Percentiles rank a stretch among this genome's conserved stretches.
Conservation (phyloP, 352 stramenopile genomes). For the Globisporangium nunn region DNA sequence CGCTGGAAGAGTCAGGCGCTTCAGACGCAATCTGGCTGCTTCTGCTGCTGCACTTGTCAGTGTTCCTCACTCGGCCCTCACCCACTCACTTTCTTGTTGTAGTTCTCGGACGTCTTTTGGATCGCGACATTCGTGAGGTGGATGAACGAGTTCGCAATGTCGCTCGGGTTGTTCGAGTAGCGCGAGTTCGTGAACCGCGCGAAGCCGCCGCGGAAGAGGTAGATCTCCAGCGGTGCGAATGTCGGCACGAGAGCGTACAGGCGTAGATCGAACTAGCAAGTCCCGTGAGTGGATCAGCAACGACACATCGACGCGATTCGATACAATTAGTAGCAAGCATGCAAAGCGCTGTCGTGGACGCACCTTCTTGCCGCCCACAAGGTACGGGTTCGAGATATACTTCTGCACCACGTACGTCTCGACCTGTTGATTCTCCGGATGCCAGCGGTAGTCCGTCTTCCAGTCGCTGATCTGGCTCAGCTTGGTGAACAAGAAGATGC, state of each 20-base stretch:
- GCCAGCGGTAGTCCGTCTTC: slow-evolving; percentile 84
- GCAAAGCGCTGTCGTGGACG: neutral
- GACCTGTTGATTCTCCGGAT: slow-evolving; percentile 69
- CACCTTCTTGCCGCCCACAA: slow-evolving; percentile 90
- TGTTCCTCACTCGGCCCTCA: too few relatives aligned
- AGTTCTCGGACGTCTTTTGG: slow-evolving; percentile 92
- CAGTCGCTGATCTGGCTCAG: slow-evolving; percentile 91
- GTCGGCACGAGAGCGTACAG: slow-evolving; percentile 91
- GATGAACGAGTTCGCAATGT: slow-evolving; percentile 90
- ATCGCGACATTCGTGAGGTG: slow-evolving; percentile 94
- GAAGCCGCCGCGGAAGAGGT: slow-evolving; percentile 89
- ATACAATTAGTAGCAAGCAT: too few relatives aligned
- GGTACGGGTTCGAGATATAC: slow-evolving; percentile 92
- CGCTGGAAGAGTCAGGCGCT: neutral
- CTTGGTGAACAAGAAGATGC: slow-evolving; percentile 94
- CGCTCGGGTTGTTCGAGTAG: slow-evolving; percentile 85
- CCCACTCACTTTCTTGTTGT: slow-evolving; percentile 74
- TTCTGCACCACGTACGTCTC: slow-evolving; percentile 93
- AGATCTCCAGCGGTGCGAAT: slow-evolving; percentile 90
- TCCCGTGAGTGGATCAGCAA: neutral
- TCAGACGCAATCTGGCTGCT: neutral
- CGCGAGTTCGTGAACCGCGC: slow-evolving; percentile 88
- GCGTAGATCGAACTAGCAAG: slow-evolving; percentile 82
- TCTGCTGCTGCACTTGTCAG: neutral
- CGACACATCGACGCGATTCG: too few relatives aligned